phyloP scores from a whole-genome alignment of 768 basidiomycete genomes.

The Holtermannia corniformis region DNA sequence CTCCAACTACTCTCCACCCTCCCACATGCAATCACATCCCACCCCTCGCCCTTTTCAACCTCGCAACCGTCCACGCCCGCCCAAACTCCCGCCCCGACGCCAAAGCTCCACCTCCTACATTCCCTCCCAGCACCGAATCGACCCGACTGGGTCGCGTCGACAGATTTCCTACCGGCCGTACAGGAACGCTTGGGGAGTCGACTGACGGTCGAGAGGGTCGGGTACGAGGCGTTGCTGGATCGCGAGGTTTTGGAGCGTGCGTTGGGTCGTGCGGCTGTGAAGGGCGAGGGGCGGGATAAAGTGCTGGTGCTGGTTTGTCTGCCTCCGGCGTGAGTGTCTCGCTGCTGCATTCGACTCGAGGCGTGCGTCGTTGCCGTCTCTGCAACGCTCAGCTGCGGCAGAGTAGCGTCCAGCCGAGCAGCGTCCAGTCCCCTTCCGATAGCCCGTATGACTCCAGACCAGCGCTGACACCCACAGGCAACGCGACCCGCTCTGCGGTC shows the following conservation, averaged over 20 bases:
- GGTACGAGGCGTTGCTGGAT: slow-evolving; percentile 4
- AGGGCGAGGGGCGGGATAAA: background rate
- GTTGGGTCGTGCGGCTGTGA: background rate
- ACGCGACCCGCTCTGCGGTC: slow-evolving; percentile 26
- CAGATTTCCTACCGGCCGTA: slow-evolving; percentile 10
- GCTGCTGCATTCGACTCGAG: too few relatives aligned
- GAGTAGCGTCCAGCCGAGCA: background rate
- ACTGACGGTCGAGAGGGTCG: slow-evolving; percentile 3
- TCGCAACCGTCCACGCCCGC: background rate
- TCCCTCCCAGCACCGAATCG: slow-evolving; percentile 10
- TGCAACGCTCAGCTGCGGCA: background rate
- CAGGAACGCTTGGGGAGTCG: slow-evolving; percentile 9
- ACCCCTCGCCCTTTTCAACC: background rate
- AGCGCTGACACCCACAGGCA: slow-evolving; percentile 13
- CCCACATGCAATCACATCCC: slow-evolving; percentile 7
- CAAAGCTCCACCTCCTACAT: slow-evolving; percentile 26
- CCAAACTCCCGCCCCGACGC: background rate
- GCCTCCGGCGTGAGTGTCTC: slow-evolving; percentile 24
- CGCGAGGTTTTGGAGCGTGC: slow-evolving; percentile 3
- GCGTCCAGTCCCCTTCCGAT: background rate
- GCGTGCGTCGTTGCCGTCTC: too few relatives aligned
- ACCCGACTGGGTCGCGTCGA: slow-evolving; percentile 14
- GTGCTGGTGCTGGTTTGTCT: slow-evolving; percentile 30
- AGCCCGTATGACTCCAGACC: background rate
- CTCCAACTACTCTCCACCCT: slow-evolving; percentile 34